Conservation (phyloP, 345 rosid species). For the Psidium friedrichsthalianum region DNA sequence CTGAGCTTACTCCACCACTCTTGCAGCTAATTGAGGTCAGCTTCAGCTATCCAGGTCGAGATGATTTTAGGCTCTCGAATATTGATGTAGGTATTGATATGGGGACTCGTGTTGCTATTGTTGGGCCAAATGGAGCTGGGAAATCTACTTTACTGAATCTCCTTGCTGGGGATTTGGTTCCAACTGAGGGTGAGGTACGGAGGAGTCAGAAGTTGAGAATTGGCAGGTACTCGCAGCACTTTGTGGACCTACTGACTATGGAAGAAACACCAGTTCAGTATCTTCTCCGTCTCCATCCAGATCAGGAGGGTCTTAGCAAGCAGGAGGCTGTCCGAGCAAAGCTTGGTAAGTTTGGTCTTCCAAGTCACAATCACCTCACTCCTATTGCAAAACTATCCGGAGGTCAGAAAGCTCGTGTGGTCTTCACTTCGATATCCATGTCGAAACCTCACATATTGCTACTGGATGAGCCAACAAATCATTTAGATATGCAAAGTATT, state of each 20-base stretch:
- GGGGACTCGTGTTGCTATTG: conserved; percentile 94
- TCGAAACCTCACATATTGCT: conserved; percentile 83
- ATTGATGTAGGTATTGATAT: conserved; percentile 97
- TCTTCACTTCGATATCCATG: conserved; percentile 91
- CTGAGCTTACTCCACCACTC: conserved; percentile 89
- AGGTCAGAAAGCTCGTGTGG: conserved; percentile 89
- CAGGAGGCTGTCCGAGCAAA: conserved; percentile 95
- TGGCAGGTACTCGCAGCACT: conserved; percentile 95
- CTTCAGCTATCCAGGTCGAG: conserved; percentile 75
- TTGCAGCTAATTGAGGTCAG: conserved; percentile 84
- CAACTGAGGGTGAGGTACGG: conserved; percentile 72
- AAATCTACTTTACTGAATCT: conserved; percentile 88
- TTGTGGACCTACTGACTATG: conserved; percentile 85
- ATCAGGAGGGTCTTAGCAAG: conserved; percentile 89
- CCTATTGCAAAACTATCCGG: conserved; percentile 88
- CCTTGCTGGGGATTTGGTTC: conserved; percentile 81
- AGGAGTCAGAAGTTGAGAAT: conserved; percentile 87
- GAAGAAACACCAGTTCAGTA: conserved; percentile 90
- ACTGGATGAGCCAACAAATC: conserved; percentile 92
- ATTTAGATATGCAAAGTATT: conserved; percentile 94
- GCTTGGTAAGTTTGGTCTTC: conserved; percentile 90
- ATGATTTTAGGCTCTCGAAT: conserved; percentile 65
- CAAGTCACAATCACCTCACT: conserved; percentile 80
- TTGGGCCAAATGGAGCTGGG: conserved; percentile 97
- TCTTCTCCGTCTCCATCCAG: conserved; percentile 92